Percentiles rank a stretch among this genome's conserved stretches.
phyloP scores from a whole-genome alignment of 148 eudicot genomes.

The Rhododendron simsii region DNA sequence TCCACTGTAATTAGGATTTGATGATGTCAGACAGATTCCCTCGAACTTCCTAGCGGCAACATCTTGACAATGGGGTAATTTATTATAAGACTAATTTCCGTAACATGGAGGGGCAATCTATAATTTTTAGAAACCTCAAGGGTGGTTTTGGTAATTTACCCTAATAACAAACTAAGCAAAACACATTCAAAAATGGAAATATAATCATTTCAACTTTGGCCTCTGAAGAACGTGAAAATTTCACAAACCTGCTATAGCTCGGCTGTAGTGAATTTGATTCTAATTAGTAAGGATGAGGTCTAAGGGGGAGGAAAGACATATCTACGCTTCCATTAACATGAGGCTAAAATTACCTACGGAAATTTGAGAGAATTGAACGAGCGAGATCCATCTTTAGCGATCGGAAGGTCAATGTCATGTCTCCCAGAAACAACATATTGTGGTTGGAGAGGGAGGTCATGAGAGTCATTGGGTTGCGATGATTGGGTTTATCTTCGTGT shows the following conservation, averaged over 20 bases:
- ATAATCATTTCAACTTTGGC: neutral
- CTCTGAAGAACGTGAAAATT: neutral
- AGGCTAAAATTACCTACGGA: neutral
- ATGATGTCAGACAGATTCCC: too few species aligned
- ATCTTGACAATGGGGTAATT: too few species aligned
- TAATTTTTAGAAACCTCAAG: too few species aligned
- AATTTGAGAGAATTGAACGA: neutral
- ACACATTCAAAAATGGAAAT: neutral
- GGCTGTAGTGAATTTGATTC: neutral
- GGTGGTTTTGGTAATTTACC: neutral
- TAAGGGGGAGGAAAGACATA: neutral
- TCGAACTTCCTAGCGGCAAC: too few species aligned
- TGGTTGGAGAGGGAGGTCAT: neutral
- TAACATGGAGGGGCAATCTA: neutral
- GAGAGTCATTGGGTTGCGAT: neutral
- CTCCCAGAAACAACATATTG: neutral
- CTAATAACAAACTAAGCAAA: neutral
- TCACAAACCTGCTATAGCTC: neutral
- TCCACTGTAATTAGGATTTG: too few species aligned
- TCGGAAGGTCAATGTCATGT: neutral
- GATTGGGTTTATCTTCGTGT: neutral
- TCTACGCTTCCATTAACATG: neutral
- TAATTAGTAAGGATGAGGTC: neutral
- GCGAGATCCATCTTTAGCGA: neutral
- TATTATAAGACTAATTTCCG: too few species aligned